Conservation (phyloP, 768 basidiomycete species). For the Boletus tomentosulus region DNA sequence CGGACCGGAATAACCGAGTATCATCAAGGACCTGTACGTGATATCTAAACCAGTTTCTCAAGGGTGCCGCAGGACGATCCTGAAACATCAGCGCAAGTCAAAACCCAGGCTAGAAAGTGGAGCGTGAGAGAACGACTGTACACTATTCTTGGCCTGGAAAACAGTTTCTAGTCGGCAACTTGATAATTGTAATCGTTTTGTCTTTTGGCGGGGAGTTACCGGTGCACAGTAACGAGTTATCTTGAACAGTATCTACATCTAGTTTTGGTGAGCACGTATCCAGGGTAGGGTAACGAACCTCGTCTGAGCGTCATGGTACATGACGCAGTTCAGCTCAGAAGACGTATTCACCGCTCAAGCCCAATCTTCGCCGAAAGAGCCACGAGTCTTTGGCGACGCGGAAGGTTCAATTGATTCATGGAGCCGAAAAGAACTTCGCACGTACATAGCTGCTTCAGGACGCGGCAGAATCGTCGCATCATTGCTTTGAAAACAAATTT, state of each 20-base stretch:
- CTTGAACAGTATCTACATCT: too few relatives aligned
- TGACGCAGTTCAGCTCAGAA: not conserved
- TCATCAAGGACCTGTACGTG: slow-evolving; percentile 1
- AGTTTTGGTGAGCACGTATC: not conserved
- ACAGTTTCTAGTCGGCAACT: too few relatives aligned
- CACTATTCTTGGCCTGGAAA: not conserved
- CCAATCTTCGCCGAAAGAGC: not conserved
- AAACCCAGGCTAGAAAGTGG: not conserved
- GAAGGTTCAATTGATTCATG: not conserved
- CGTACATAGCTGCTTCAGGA: not conserved
- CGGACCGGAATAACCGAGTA: slow-evolving; percentile 3
- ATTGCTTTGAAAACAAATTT: too few relatives aligned
- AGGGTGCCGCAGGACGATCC: not conserved
- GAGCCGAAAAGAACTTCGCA: not conserved
- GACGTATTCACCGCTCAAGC: not conserved
- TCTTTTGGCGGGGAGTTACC: too few relatives aligned
- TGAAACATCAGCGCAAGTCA: not conserved
- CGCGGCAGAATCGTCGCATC: not conserved
- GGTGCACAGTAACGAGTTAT: too few relatives aligned
- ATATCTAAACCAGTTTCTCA: not conserved
- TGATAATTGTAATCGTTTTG: too few relatives aligned
- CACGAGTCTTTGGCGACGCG: not conserved
- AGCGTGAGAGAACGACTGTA: not conserved
- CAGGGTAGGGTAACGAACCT: not conserved
- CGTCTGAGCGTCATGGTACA: not conserved